Base-by-base conservation (phyloP, 805 yeast genomes). In the Ogataea dorogensis region DNA sequence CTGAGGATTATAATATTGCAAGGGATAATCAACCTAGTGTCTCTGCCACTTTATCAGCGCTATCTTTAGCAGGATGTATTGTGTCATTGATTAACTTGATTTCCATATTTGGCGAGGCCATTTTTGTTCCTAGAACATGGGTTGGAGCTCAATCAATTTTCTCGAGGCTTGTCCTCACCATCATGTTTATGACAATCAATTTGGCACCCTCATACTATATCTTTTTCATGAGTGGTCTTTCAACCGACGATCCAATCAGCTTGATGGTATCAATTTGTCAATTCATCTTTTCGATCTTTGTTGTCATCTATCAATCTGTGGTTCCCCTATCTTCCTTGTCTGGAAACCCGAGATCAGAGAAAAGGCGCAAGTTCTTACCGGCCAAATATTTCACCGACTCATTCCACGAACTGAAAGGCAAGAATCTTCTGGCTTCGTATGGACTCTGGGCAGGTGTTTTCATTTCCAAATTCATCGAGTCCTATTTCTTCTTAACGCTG, bases 401-500 rank as follows among this genome's bases (percentile, higher is more conserved):
- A 7, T 73, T 82, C 38, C 74, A 75, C 37, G 50, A 58, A 15
- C 63, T 84, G 7, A 58, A 54, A 11, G 81, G 81, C 0, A 68
- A 76, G 25, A 75, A 77, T 35, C 63, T 63, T 29, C 61, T 77
- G 40, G 74, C 86, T 3, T 85, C 94, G 0, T 70, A 73, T 53
- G 80, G 83, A 0, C 59, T 86, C 40, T 83, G 94, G 88, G 24
- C 73, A 14, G 71, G 76, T 1, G 81, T 86, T 0, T 83, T 84
- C 46, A 45, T 69, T 6, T 78, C 85, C 3, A 86, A 86, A 53
- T 77, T 80, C 46, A 54, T 76, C 15, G 95, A 86, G 55, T 85
- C 94, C 0, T 86, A 86, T 56, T 83, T 82, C 58, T 86, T 83
- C 49, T 62, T 86, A 44, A 80, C 89, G 0, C 61, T 83, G 31